Conservation (phyloP, 169 alveolate species). For the Miamiensis avidus region DNA sequence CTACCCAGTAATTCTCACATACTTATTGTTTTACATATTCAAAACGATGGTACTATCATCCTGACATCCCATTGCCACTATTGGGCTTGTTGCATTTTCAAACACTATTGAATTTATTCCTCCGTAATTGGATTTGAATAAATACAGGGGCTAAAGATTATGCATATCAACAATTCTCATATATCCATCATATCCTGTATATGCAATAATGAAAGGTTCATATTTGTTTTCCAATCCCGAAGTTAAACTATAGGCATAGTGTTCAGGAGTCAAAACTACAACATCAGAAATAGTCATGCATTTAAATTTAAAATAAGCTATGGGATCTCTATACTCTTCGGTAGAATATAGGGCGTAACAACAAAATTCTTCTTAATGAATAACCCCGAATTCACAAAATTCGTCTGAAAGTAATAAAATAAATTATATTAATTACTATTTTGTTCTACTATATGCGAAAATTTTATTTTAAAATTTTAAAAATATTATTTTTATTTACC, state of each 20-base stretch:
- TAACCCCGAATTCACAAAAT: background rate
- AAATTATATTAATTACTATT: no score
- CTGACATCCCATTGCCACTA: background rate
- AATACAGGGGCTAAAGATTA: background rate
- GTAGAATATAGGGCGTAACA: background rate
- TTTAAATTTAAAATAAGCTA: constrained; percentile 5
- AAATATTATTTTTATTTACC: background rate
- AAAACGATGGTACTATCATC: background rate
- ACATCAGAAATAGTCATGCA: background rate
- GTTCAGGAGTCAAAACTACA: background rate
- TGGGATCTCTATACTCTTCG: background rate
- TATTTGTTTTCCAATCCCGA: background rate
- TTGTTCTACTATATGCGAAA: no score
- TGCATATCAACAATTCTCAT: background rate
- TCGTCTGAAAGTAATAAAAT: background rate
- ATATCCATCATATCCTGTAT: background rate
- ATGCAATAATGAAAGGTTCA: background rate
- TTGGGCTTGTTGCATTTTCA: background rate
- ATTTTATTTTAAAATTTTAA: no score
- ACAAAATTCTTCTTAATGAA: no score
- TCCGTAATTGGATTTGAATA: background rate
- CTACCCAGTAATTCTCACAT: background rate
- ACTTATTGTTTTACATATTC: background rate
- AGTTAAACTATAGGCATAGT: background rate
- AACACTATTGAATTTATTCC: background rate